phyloP scores from a whole-genome alignment of 257 asterid genomes.

The Solanum chilense region DNA sequence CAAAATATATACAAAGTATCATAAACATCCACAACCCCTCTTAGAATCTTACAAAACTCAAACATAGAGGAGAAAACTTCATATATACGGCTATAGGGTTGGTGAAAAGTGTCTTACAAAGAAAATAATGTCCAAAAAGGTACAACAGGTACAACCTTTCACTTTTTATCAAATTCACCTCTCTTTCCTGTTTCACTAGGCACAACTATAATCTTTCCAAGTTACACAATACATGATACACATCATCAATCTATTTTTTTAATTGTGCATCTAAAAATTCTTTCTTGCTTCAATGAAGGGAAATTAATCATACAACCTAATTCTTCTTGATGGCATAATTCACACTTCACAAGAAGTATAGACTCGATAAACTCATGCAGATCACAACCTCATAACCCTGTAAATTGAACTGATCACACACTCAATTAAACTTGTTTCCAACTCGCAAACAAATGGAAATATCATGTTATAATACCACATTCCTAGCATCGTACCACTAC shows the following conservation, averaged over 20 bases:
- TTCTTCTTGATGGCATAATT: too few relatives aligned
- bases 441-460: slow-evolving; percentile 23
- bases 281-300: too few relatives aligned
- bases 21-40: slow-evolving; percentile 19
- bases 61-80: slow-evolving; percentile 34
- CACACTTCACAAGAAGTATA: slow-evolving; percentile 19
- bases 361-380: slow-evolving; percentile 42
- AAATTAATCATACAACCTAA: too few relatives aligned
- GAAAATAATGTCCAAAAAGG: too few relatives aligned
- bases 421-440: slow-evolving; percentile 34
- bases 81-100: background rate
- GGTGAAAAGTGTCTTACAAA: slow-evolving; percentile 18
- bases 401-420: background rate
- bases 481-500: background rate
- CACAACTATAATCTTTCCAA: too few relatives aligned
- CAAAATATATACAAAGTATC: slow-evolving; percentile 37
- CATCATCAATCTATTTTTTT: too few relatives aligned
- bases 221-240: too few relatives aligned
- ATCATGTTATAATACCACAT: too few relatives aligned
- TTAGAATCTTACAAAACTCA: slow-evolving; percentile 53
- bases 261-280: too few relatives aligned
- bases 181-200: too few relatives aligned
- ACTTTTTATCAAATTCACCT: too few relatives aligned
- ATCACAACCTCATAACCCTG: slow-evolving; percentile 20
- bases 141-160: too few relatives aligned